Conservation (phyloP, 345 rosid species). For the Ailanthus altissimus region DNA sequence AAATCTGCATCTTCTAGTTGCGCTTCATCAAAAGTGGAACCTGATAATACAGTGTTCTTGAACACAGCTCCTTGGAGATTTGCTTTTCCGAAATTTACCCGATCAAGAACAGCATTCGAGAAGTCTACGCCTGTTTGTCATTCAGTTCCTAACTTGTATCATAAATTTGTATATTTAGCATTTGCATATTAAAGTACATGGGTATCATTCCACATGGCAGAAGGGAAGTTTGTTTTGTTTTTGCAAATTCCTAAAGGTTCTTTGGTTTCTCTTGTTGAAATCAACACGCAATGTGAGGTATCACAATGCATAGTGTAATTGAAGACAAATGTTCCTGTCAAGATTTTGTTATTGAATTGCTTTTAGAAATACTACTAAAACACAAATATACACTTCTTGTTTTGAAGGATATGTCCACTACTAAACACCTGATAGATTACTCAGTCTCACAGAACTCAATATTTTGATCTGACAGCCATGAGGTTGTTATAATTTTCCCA, state of each 20-base stretch:
- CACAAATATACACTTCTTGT: background rate
- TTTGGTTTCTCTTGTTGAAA: background rate
- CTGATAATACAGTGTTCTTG: constrained; percentile 74
- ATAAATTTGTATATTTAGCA: background rate
- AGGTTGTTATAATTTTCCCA: background rate
- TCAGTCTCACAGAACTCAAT: background rate
- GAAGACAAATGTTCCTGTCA: background rate
- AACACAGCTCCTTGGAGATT: constrained; percentile 79
- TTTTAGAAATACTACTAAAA: background rate
- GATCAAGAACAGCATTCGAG: constrained; percentile 82
- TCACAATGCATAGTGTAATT: background rate
- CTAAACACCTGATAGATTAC: background rate
- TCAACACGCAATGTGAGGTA: background rate
- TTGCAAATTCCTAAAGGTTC: background rate
- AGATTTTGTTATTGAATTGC: background rate
- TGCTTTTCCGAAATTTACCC: constrained; percentile 78
- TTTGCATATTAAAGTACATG: background rate
- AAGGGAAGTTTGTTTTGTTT: background rate
- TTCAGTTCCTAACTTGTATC: background rate
- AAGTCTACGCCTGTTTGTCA: constrained; percentile 66
- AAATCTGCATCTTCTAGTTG: constrained; percentile 63
- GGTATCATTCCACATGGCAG: background rate
- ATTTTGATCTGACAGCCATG: background rate
- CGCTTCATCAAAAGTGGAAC: constrained; percentile 76
- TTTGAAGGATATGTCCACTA: background rate